These are phyloP conservation scores for Penicillium antarcticum DNA, from an alignment of 495 filamentous ascomycete species.

Conservation along the genomic window DNA sequence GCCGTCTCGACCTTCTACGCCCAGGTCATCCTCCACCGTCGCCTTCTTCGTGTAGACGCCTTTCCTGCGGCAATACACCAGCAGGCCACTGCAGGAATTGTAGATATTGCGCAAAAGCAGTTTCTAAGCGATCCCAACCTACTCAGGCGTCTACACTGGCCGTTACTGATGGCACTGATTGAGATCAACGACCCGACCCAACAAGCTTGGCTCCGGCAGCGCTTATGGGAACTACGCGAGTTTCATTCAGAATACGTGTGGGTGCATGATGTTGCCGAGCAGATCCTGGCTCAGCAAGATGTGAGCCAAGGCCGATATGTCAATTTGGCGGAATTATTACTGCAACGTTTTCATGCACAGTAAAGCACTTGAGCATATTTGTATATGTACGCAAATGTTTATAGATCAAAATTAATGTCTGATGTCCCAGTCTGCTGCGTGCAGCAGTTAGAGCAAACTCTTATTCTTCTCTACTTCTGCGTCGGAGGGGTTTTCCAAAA, in stretches of 20 bases:
- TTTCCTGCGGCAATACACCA: conserved; percentile 28
- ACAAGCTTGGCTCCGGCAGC: conserved; percentile 38
- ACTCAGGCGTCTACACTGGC: conserved; percentile 42
- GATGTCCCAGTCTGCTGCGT: neutral
- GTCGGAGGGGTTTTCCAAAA: conserved; percentile 21
- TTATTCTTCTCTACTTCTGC: neutral
- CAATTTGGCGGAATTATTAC: conserved; percentile 34
- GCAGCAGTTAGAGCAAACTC: too few relatives aligned
- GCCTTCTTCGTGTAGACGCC: conserved; percentile 26
- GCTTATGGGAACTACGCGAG: conserved; percentile 30
- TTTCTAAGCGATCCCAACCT: conserved; percentile 32
- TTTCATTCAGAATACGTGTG: conserved; percentile 33
- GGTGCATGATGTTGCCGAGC: conserved; percentile 34
- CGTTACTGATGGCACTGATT: conserved; percentile 43
- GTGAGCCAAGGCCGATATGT: conserved; percentile 22
- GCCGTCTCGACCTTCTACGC: conserved; percentile 44
- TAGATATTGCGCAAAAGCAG: conserved; percentile 40
- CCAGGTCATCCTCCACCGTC: conserved; percentile 41
- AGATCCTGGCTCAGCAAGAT: conserved; percentile 32
- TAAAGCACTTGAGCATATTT: conserved; percentile 1
- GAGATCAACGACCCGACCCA: conserved; percentile 37
- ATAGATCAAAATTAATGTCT: conserved; percentile 5
- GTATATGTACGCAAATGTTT: conserved; percentile 21
- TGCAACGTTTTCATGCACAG: conserved; percentile 20
- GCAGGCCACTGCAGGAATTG: conserved; percentile 30